Conservation (phyloP, 1,284 basidiomycete genomes). For the Rhodotorula sp. region DNA sequence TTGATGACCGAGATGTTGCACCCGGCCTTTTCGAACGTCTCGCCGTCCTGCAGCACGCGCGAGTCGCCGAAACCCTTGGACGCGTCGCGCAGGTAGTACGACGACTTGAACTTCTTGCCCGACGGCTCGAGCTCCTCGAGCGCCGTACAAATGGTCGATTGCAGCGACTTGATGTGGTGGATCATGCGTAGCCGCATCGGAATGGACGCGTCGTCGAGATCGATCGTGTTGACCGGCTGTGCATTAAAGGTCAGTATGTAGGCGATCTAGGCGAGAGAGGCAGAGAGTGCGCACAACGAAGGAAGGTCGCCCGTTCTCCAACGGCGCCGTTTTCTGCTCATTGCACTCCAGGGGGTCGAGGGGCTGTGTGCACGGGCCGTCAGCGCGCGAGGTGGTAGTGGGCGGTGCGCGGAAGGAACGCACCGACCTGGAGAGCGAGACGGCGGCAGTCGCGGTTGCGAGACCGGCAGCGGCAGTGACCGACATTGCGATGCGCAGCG, state of each 20-base stretch:
- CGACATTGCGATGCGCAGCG: neutral
- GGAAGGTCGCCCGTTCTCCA: slow-evolving; percentile 16
- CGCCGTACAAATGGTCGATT: slow-evolving; percentile 75
- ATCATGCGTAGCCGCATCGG: slow-evolving; percentile 80
- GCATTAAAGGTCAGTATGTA: neutral
- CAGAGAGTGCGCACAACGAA: slow-evolving; percentile 19
- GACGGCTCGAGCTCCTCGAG: slow-evolving; percentile 76
- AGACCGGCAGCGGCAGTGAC: slow-evolving; percentile 16
- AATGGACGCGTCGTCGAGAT: slow-evolving; percentile 43
- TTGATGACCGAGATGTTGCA: slow-evolving; percentile 94
- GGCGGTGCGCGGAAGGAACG: neutral
- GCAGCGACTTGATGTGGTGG: slow-evolving; percentile 74
- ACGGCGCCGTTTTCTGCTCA: neutral
- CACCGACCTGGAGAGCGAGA: slow-evolving; percentile 11
- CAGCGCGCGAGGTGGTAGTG: neutral
- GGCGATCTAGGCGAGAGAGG: neutral
- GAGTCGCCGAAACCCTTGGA: slow-evolving; percentile 73
- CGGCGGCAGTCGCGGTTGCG: slow-evolving; percentile 11
- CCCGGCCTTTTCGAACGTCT: slow-evolving; percentile 89
- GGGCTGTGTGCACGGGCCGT: neutral
- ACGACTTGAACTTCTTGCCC: slow-evolving; percentile 37
- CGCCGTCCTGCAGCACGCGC: slow-evolving; percentile 76
- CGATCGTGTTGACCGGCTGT: slow-evolving; percentile 25
- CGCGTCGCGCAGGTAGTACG: slow-evolving; percentile 76
- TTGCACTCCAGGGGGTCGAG: slow-evolving; percentile 12